Evolutionary conservation across 2,329 filamentous ascomycete species (phyloP), one percentile per base, ranked within the genome.

Genomic region (Alternaria sp.): DNA sequence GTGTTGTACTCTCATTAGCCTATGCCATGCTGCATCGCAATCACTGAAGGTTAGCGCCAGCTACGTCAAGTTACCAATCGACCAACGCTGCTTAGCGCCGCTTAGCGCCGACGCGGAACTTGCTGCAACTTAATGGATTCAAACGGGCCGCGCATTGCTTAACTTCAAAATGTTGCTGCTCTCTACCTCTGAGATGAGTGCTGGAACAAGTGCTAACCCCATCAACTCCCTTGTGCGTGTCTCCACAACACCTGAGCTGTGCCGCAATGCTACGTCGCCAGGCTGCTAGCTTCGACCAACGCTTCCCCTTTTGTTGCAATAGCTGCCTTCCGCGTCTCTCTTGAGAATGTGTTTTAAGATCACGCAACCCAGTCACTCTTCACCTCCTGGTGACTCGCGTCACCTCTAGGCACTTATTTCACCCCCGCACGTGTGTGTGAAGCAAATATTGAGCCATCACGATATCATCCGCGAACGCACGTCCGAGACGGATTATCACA

Each of bases 261-360:
- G 54, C 58, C 56, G 53, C 60, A 62, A 58, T 62, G 51, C 24
- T 41, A 42, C 60, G 59, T 62, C 53, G 41, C 41, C n/a, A 36
- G 39, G 49, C 39, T 61, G 32, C 16, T 9, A 20, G 47, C 51
- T 53, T 42, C 54, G 36, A 49, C 18, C 12, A 52, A 48, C 22
- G 28, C 16, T 34, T 55, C 7, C 34, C 7, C 42, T 43, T 24
- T 32, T 41, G 20, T 51, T 18, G 36, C 54, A 36, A 41, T n/a
- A 32, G 12, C 8, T 18, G 44, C 26, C n/a, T 12, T 47, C 14
- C 44, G 28, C 44, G 6, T 47, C 5, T 26, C 44, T 9, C 32
- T 20, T 11, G n/a, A 47, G 44, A 20, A 32, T n/a, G 11, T 44
- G 42, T 7, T 44, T n/a, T 26, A 28, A 28, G 42, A 16, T 12